These are phyloP conservation scores for Pseudogymnoascus sp. DNA, from an alignment of 2,329 filamentous ascomycete species.

Conservation along the genomic window DNA sequence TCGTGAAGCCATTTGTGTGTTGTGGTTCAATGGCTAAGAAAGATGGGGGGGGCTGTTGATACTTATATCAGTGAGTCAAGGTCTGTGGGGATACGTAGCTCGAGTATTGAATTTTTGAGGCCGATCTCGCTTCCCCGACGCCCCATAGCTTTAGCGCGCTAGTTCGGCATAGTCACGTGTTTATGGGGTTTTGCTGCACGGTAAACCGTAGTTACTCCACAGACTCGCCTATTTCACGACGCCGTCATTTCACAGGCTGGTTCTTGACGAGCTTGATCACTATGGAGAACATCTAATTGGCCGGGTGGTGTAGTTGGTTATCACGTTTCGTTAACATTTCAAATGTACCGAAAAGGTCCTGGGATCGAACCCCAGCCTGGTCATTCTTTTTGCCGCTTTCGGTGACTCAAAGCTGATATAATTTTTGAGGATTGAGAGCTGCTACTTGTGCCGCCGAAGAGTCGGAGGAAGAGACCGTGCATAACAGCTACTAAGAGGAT, in stretches of 20 bases:
- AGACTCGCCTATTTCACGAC: neutral
- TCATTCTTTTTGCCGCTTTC: neutral
- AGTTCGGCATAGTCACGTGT: conserved; percentile 1
- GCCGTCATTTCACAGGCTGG: neutral
- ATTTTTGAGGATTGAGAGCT: neutral
- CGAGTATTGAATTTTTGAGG: conserved; percentile 1
- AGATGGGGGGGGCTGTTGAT: conserved; percentile 20
- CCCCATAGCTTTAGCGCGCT: neutral
- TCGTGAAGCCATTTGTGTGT: conserved; percentile 65
- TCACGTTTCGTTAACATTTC: conserved; percentile 6
- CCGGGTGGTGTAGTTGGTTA: conserved; percentile 7
- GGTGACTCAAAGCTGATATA: neutral
- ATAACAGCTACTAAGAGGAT: neutral
- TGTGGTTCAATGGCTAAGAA: conserved; percentile 14
- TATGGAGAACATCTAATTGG: neutral
- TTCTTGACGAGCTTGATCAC: neutral
- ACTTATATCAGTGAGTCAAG: conserved; percentile 19
- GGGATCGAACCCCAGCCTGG: conserved; percentile 6
- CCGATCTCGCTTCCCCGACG: conserved; percentile 8
- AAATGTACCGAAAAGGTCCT: conserved; percentile 1
- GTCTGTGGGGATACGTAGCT: conserved; percentile 5
- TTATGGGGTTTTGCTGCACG: neutral
- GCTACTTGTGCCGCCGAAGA: neutral
- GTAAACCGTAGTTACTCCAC: neutral
- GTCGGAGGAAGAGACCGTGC: neutral